Evolutionary conservation across 345 rosid genomes (phyloP).

Genomic region (Lepidium sativum): DNA sequence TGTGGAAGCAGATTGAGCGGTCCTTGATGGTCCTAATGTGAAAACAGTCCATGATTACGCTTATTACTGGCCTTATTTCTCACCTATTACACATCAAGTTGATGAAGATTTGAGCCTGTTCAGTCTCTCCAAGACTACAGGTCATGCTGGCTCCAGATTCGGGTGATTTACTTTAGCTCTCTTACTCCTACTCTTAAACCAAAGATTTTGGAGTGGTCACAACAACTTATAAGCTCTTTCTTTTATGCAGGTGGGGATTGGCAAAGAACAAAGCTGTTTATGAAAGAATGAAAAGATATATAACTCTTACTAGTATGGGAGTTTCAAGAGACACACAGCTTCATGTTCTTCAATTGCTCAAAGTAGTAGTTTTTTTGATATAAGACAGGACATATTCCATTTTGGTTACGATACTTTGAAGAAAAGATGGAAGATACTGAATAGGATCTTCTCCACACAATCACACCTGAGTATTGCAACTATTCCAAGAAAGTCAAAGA

Average conservation of each 20-base stretch:
- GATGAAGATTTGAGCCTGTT: constrained; percentile 49
- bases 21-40: constrained; percentile 45
- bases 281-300: constrained; percentile 26
- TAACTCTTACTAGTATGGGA: constrained; percentile 33
- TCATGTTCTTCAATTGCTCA: constrained; percentile 43
- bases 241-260: constrained; percentile 47
- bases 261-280: constrained; percentile 47
- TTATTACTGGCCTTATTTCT: constrained; percentile 71
- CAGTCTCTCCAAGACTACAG: constrained; percentile 66
- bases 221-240: neutral
- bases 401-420: constrained; percentile 46
- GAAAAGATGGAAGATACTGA: constrained; percentile 11
- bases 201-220: neutral
- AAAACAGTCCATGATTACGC: constrained; percentile 53
- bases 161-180: neutral
- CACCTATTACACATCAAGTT: constrained; percentile 47
- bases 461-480: constrained; percentile 38
- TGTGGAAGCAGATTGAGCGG: constrained; percentile 23
- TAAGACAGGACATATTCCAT: constrained; percentile 31
- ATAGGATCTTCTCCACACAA: constrained; percentile 23
- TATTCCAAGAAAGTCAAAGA: constrained; percentile 22
- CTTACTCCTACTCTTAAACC: neutral
- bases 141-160: constrained; percentile 73
- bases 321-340: constrained; percentile 54
- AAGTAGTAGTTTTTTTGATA: constrained; percentile 32